Percentiles rank a stretch among this genome's conserved stretches.
phyloP scores from a whole-genome alignment of 768 basidiomycete species.

The Trametes elegans region DNA sequence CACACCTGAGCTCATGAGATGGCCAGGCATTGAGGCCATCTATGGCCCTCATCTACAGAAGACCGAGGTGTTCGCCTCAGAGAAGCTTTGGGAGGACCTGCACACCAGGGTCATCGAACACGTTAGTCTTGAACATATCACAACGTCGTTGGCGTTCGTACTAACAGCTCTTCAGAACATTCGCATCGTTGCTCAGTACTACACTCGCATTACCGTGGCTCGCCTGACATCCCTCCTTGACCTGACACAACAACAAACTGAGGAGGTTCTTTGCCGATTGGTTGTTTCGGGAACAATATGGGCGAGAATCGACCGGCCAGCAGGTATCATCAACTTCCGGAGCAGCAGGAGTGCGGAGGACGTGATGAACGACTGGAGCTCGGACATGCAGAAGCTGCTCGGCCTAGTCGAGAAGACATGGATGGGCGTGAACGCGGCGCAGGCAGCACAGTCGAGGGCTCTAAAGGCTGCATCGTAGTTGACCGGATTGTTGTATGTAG shows the following conservation, averaged over 20 bases:
- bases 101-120: conserved; percentile 97
- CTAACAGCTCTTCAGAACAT: conserved; percentile 65
- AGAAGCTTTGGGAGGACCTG: conserved; percentile 90
- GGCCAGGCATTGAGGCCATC: conserved; percentile 88
- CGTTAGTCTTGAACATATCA: conserved; percentile 57
- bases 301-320: conserved; percentile 91
- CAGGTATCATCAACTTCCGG: conserved; percentile 86
- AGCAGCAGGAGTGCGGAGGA: conserved; percentile 83
- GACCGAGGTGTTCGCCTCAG: conserved; percentile 75
- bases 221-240: conserved; percentile 88
- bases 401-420: conserved; percentile 97
- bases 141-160: neutral
- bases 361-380: conserved; percentile 98
- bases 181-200: conserved; percentile 91
- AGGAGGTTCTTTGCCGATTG: conserved; percentile 83
- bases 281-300: conserved; percentile 92
- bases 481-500: conserved; percentile 22
- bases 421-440: conserved; percentile 92
- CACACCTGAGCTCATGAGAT: conserved; percentile 91
- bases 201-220: conserved; percentile 84
- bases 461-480: conserved; percentile 39
- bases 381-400: conserved; percentile 90
- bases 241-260: conserved; percentile 76
- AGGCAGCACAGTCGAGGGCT: conserved; percentile 71
- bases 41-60: conserved; percentile 83